Evolutionary conservation across 2,329 filamentous ascomycete genomes (phyloP), one percentile per base, ranked within the genome.

Genomic region (Periglandula ipomoeae): DNA sequence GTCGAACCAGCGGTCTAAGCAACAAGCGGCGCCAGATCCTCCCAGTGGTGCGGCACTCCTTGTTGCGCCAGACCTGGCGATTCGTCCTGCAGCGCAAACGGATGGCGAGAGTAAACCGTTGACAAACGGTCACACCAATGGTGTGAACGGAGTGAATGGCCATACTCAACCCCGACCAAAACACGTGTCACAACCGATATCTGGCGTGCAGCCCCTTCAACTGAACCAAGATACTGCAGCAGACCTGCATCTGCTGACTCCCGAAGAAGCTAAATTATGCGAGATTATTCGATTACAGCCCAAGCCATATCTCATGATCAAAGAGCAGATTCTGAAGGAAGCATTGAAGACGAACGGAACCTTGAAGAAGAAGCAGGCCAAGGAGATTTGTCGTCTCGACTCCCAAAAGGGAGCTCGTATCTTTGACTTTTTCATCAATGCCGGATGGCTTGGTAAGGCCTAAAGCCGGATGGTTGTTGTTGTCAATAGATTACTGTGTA

Each of bases 261-360:
- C 82, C 1, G 89, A 94, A 55, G 93, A 98, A 65, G 73, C 81
- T 4, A 88, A 95, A 59, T 71, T 98, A 0, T 98, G 93, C 70
- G 87, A 87, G 57, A 77, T 85, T 37, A 77, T 95, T 13, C 81
- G 89, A 38, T 70, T 98, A 46, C 86, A 93, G 65, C 93, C 93
- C 1, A 98, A 98, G 70, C 88, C 93, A 1, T 98, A 96, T 65
- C 69, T 96, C 5, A 89, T 89, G 61, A 89, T 97, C 67, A 98
- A 98, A 67, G 89, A 96, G 64, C 83, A 87, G 52, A 74, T 97
- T n/a, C 68, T 97, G 46, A 87, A 88, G 59, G 91, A 97, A 63
- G 88, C 91, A 0, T 79, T 95, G 64, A 93, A 91, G 68, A 83
- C 84, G 50, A 91, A 93, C 50, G 93, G 93, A 1, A 79, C 76